Conservation (phyloP, 352 stramenopile genomes). For the Phytophthora hibernalis region DNA sequence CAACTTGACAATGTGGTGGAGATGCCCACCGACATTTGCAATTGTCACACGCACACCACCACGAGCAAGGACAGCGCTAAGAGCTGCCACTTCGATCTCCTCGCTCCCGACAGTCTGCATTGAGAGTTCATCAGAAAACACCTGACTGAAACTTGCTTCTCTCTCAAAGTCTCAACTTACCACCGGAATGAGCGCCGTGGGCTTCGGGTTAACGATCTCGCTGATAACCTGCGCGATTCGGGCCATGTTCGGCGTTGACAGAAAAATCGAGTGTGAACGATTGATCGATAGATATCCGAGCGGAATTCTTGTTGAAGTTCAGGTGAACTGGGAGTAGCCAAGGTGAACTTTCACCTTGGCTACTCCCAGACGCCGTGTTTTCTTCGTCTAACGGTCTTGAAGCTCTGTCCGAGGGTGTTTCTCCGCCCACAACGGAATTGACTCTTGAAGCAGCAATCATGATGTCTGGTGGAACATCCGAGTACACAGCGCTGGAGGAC, state of each 20-base stretch:
- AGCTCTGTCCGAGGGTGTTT: constrained; percentile 10
- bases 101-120: constrained; percentile 58
- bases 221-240: constrained; percentile 55
- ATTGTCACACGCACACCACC: constrained; percentile 74
- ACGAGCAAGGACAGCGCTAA: constrained; percentile 60
- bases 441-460: constrained; percentile 19
- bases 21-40: constrained; percentile 53
- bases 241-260: constrained; percentile 43
- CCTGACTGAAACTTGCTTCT: neutral
- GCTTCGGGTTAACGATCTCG: constrained; percentile 69
- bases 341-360: no score
- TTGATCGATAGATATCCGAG: neutral
- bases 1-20: constrained; percentile 65
- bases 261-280: constrained; percentile 2
- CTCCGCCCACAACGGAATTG: constrained; percentile 25
- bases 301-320: constrained; percentile 31
- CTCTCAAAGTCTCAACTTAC: constrained; percentile 28
- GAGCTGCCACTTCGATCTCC: constrained; percentile 69
- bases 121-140: neutral
- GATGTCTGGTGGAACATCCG: constrained; percentile 33
- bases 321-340: no score
- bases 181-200: constrained; percentile 69
- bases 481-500: constrained; percentile 30
- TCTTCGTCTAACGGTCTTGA: constrained; percentile 34
- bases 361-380: constrained; percentile 23